Base-by-base conservation (phyloP, 768 basidiomycete species). In the Tephrocybe sp. region DNA sequence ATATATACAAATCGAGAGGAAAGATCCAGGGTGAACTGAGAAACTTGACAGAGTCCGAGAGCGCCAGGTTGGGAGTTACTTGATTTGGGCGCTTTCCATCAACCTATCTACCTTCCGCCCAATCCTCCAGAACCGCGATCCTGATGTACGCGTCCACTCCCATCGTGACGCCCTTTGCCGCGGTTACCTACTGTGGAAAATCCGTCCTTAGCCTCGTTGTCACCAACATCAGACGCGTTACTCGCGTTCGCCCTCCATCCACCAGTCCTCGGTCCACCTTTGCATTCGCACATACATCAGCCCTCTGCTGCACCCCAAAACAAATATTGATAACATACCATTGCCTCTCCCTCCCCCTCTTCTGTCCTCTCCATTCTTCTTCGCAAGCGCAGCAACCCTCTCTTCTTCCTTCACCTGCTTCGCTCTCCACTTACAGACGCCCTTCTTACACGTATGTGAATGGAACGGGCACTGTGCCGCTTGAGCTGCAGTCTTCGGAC, bases 371-470 rank as follows among this genome's bases (percentile, higher is more conserved):
- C 51, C 50, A 7, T 34, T 48, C 45, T 56, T 56, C 47, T 46
- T 53, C 15, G 48, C 47, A 38, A 32, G 41, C 52, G 51, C 52
- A 11, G 37, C 41, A 12, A 38, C 25, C 46, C 25, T 58, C 45
- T 58, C 58, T 56, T 62, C 55, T 54, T 65, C 62, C 56, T 54
- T 63, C 48, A 68, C 33, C 20, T 63, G 44, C 50, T 61, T 61
- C 39, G 65, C 58, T 59, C 67, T 62, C 55, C 67, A 70, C 15
- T 48, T 48, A 41, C 73, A 74, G 1, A 73, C 68, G 24, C 70
- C 71, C 59, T 70, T 71, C 61, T 68, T 71, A 43, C 73, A 73
- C 15, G 62, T 51, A 18, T 59, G 55, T 36, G 58, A 54, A 55
- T 71, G 70, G 30, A 60, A 62, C 0, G 60, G 61, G 46, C 72